A percentile compares a stretch with the other conserved stretches of the same genome.
phyloP scores from a whole-genome alignment of 2,329 filamentous ascomycete species.

The Alternaria rosae region DNA sequence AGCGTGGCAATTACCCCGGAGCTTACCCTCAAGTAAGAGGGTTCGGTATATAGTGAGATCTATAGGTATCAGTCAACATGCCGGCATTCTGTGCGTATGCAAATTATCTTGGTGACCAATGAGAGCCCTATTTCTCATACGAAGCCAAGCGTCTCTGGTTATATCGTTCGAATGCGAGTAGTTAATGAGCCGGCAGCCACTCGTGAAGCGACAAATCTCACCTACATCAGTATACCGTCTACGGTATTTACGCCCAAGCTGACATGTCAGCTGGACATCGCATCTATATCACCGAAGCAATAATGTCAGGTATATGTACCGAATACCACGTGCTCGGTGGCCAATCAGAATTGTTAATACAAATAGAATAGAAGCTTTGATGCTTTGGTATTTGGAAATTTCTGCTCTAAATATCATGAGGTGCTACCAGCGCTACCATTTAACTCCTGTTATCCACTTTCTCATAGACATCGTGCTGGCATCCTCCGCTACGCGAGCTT shows the following conservation, averaged over 20 bases:
- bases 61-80: background rate
- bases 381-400: background rate
- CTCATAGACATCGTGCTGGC: background rate
- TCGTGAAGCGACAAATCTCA: background rate
- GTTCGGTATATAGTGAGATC: background rate
- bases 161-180: background rate
- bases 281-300: background rate
- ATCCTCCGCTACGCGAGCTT: background rate
- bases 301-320: background rate
- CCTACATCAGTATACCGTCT: background rate
- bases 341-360: background rate
- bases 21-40: background rate
- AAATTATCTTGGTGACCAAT: background rate
- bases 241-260: background rate
- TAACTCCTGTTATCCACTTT: background rate
- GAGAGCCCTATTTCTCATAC: background rate
- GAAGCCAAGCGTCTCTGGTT: background rate
- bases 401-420: background rate
- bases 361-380: background rate
- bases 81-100: background rate
- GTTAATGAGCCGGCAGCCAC: background rate
- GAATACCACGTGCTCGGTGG: background rate
- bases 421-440: background rate
- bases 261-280: background rate
- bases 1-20: background rate